These are phyloP conservation scores for Pontederia crassipes DNA, from an alignment of 176 grass and related monocot genomes.

Conservation along the genomic window DNA sequence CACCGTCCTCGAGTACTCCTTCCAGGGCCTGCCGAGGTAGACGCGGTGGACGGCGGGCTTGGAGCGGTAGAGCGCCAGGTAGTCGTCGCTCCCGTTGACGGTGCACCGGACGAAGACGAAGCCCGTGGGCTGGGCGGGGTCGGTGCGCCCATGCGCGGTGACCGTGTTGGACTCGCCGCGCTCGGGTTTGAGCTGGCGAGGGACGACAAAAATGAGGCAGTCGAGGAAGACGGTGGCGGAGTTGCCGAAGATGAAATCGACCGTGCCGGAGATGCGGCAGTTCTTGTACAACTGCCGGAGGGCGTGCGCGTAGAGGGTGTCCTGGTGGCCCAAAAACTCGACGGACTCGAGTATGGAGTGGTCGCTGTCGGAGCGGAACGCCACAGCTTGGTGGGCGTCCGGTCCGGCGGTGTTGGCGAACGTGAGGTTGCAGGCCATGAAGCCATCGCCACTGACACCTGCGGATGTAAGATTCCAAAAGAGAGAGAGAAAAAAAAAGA, in stretches of 20 bases:
- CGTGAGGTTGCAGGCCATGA: constrained; percentile 84
- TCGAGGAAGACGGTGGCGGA: constrained; percentile 55
- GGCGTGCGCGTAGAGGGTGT: constrained; percentile 83
- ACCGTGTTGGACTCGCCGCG: constrained; percentile 74
- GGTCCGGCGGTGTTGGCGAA: constrained; percentile 87
- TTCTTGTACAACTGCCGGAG: constrained; percentile 75
- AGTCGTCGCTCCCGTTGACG: constrained; percentile 89
- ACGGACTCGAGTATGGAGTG: constrained; percentile 70
- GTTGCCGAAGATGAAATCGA: constrained; percentile 99
- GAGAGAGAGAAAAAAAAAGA: too few species aligned
- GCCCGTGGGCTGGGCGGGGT: constrained; percentile 84
- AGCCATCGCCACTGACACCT: constrained; percentile 66
- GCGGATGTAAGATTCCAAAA: neutral
- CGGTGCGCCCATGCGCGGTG: constrained; percentile 82
- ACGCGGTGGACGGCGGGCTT: constrained; percentile 52
- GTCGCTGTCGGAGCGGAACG: constrained; percentile 84
- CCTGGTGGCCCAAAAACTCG: constrained; percentile 81
- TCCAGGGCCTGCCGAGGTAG: constrained; percentile 72
- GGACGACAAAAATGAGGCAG: constrained; percentile 40
- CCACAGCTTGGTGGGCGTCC: constrained; percentile 86
- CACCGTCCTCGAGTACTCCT: constrained; percentile 92
- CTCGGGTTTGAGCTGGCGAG: constrained; percentile 61
- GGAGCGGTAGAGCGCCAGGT: constrained; percentile 38
- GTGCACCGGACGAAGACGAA: constrained; percentile 62
- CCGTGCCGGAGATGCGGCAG: constrained; percentile 82